Conservation (phyloP, 805 yeast genomes). For the Blastobotrys parvus region DNA sequence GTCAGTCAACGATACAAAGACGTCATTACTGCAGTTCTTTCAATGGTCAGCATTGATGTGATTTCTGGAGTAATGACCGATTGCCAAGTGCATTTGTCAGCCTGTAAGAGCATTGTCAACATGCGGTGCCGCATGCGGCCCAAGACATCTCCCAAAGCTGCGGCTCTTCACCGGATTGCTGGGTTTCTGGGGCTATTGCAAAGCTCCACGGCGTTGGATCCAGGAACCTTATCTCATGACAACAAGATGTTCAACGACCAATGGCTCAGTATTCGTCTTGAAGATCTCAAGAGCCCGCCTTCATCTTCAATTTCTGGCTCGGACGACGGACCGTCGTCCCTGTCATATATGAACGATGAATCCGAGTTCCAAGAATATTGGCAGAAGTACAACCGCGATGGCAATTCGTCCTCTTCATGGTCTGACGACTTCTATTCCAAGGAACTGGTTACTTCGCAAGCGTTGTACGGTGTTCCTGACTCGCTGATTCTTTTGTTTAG, state of each 20-base stretch:
- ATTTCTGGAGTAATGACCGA: conserved; percentile 90
- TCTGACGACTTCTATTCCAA: conserved; percentile 18
- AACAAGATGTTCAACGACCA: conserved; percentile 9
- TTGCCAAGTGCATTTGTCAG: conserved; percentile 63
- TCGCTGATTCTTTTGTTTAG: conserved; percentile 65
- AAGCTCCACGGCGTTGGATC: conserved; percentile 53
- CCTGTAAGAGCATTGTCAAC: conserved; percentile 68
- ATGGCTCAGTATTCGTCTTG: conserved; percentile 22
- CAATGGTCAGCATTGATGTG: conserved; percentile 82
- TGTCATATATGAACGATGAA: conserved; percentile 19
- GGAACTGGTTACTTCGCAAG: conserved; percentile 50
- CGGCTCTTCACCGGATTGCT: conserved; percentile 67
- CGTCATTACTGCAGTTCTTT: conserved; percentile 69
- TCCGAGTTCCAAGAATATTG: conserved; percentile 21
- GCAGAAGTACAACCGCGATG: conserved; percentile 14
- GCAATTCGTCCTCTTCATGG: conserved; percentile 2
- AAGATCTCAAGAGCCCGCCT: conserved; percentile 15
- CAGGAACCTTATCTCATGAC: background rate
- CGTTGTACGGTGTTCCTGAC: conserved; percentile 77
- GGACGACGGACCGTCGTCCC: conserved; percentile 12
- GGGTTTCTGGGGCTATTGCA: conserved; percentile 67
- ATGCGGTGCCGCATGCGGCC: conserved; percentile 60
- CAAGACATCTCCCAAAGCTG: conserved; percentile 65
- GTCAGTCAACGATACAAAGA: conserved; percentile 69
- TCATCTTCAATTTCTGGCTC: conserved; percentile 2